phyloP scores from a whole-genome alignment of 2,329 filamentous ascomycete genomes.

The Exophiala sideris region DNA sequence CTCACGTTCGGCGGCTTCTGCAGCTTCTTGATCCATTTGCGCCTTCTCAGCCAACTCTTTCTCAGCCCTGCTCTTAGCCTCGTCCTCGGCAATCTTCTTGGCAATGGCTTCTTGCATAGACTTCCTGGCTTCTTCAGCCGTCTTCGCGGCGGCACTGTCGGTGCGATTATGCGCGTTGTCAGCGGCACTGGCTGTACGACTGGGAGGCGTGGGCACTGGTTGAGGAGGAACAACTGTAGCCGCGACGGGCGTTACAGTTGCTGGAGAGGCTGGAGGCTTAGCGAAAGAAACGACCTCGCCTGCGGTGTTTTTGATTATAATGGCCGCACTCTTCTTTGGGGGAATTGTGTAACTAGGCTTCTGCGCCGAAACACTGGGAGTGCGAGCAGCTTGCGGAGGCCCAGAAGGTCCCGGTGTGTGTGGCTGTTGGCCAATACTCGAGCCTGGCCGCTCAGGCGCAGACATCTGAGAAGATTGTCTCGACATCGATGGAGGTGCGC shows the following conservation, averaged over 20 bases:
- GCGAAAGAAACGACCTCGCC: slow-evolving; percentile 70
- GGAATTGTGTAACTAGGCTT: slow-evolving; percentile 64
- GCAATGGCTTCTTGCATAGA: slow-evolving; percentile 61
- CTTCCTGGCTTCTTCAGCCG: slow-evolving; percentile 75
- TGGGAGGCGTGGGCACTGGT: slow-evolving; percentile 74
- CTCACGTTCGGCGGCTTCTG: slow-evolving; percentile 34
- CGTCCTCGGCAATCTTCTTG: slow-evolving; percentile 51
- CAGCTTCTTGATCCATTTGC: slow-evolving; percentile 41
- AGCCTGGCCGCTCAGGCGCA: slow-evolving; percentile 61
- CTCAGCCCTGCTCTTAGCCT: slow-evolving; percentile 43
- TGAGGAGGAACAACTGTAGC: slow-evolving; percentile 61
- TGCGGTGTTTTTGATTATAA: slow-evolving; percentile 78
- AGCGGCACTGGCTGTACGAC: slow-evolving; percentile 64
- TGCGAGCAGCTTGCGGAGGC: slow-evolving; percentile 50
- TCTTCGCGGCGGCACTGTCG: slow-evolving; percentile 70
- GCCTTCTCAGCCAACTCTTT: slow-evolving; percentile 35
- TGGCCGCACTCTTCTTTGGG: slow-evolving; percentile 64
- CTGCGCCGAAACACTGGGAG: slow-evolving; percentile 58
- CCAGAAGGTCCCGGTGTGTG: slow-evolving; percentile 47
- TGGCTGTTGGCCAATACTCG: slow-evolving; percentile 57
- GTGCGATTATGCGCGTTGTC: slow-evolving; percentile 64
- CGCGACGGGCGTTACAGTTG: slow-evolving; percentile 55
- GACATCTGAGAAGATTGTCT: slow-evolving; percentile 78
- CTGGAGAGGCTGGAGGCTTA: slow-evolving; percentile 62
- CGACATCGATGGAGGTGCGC: slow-evolving; percentile 64